These are phyloP conservation scores for Auricularia auricula-judae DNA, from an alignment of 768 basidiomycete genomes.

Conservation along the genomic window DNA sequence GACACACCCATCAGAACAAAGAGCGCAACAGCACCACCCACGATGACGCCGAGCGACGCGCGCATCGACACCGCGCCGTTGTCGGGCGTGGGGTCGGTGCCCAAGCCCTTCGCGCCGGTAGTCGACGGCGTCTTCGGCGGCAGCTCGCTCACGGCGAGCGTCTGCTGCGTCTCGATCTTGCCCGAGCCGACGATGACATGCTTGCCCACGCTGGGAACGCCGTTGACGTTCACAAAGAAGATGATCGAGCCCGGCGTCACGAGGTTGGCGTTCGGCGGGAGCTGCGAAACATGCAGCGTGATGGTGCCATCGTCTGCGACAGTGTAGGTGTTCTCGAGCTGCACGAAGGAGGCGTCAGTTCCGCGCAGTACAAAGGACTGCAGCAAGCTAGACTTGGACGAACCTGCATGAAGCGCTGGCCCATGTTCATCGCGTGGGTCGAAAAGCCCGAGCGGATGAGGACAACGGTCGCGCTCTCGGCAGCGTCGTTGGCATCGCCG, in stretches of 20 bases:
- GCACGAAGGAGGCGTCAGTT: conserved; percentile 33
- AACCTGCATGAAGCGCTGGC: conserved; percentile 24
- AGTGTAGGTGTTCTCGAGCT: conserved; percentile 79
- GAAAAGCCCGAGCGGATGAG: conserved; percentile 67
- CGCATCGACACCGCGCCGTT: conserved; percentile 5
- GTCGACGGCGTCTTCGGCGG: conserved; percentile 34
- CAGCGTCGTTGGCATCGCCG: conserved; percentile 56
- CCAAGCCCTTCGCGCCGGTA: conserved; percentile 16
- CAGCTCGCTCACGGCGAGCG: conserved; percentile 29
- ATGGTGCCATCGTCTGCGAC: conserved; percentile 70
- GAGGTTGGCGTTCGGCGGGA: conserved; percentile 74
- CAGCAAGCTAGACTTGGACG: no score
- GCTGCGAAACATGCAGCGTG: conserved; percentile 68
- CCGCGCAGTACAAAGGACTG: no score
- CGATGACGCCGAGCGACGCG: conserved; percentile 7
- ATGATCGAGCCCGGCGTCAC: conserved; percentile 85
- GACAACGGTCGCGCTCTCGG: conserved; percentile 63
- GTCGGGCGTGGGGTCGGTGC: conserved; percentile 10
- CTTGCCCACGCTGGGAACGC: conserved; percentile 72
- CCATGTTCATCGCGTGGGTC: conserved; percentile 29
- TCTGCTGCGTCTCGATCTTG: conserved; percentile 60
- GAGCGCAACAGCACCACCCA: conserved; percentile 35
- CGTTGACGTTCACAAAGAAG: conserved; percentile 72
- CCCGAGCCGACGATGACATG: conserved; percentile 74
- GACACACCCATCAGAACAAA: conserved; percentile 35